Base-by-base conservation (phyloP, 345 rosid genomes). In the Geranium rotundifolium region DNA sequence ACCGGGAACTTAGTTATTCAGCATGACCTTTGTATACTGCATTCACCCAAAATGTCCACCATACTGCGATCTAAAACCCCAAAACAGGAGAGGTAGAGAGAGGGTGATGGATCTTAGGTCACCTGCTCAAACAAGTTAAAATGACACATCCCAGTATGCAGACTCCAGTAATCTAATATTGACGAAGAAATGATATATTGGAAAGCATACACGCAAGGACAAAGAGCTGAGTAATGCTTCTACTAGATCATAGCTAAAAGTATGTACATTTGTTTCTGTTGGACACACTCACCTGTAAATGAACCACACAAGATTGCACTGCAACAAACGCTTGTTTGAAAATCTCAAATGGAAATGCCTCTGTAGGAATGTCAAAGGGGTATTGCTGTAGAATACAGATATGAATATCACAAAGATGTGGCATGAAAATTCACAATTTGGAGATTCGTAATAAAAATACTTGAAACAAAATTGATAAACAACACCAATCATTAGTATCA, bases 291-390 rank as follows among this genome's bases (percentile, higher is more conserved):
- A 92, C 96, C 87, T 89, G 96, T 69, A 92, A 79, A 81, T 92
- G 98, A 73, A 92, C 96, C 75, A 92, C 98, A 54, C 96, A 92
- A 29, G 98, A 92, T 82, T 92, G 98, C 72, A 92, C 78, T 62
- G 95, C 96, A 50, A 88, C 96, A 76, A 92, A 92, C 37, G 95
- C 96, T 84, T 92, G 95, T 73, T 92, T 89, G 67, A 92, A 92
- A 72, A 89, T 89, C 80, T 89, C 91, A 79, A 85, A 92, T 9
- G 90, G 58, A 71, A 89, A 92, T 69, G 96, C 98, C 73, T 89
- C 98, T 16, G 96, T 89, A 52, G 96, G 98, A 75, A 92, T 92
- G 77, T 92, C 98, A 64, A 72, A 87, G 41, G 97, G 98, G 73
- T 89, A 92, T 92, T 89, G 95, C 95, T 89, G 87, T 83, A 81